These are phyloP conservation scores for Inonotus obliquus DNA, from an alignment of 1,284 basidiomycete genomes.

Conservation along the genomic window DNA sequence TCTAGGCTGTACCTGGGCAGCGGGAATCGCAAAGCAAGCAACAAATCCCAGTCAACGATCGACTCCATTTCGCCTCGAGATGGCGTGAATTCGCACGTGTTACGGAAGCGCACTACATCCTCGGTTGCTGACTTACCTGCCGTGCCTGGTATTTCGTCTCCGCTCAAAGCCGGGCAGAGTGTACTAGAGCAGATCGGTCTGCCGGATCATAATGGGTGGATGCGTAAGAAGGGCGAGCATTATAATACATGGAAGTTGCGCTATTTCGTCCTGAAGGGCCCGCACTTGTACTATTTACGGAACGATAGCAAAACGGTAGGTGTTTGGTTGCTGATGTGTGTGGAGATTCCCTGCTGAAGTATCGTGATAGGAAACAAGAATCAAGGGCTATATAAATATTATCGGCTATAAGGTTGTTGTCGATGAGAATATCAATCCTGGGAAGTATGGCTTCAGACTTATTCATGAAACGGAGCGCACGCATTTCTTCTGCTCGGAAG, in stretches of 20 bases:
- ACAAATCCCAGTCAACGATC: conserved; percentile 26
- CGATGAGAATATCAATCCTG: conserved; percentile 90
- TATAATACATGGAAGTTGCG: conserved; percentile 93
- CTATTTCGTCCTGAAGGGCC: conserved; percentile 93
- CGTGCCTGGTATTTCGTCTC: conserved; percentile 16
- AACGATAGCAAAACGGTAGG: conserved; percentile 65
- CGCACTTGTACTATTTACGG: conserved; percentile 82
- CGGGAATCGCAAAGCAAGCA: conserved; percentile 35
- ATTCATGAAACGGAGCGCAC: conserved; percentile 86
- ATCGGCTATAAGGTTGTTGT: conserved; percentile 90
- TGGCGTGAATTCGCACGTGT: conserved; percentile 19
- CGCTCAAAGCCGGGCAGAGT: conserved; percentile 58
- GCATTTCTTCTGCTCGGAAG: conserved; percentile 90
- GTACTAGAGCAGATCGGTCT: conserved; percentile 86
- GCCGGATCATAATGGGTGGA: conserved; percentile 87
- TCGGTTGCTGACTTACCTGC: conserved; percentile 15
- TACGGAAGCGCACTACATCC: conserved; percentile 28
- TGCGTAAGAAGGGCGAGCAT: conserved; percentile 92
- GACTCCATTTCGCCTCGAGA: conserved; percentile 20
- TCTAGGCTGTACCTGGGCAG: conserved; percentile 41
- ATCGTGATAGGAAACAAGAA: conserved; percentile 71
- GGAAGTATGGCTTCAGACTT: conserved; percentile 93
- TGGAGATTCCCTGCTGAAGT: neutral
- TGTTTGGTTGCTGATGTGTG: neutral
- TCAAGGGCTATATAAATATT: conserved; percentile 95